Conservation (phyloP, 2,329 filamentous ascomycete species). For the Colletotrichum filicis region DNA sequence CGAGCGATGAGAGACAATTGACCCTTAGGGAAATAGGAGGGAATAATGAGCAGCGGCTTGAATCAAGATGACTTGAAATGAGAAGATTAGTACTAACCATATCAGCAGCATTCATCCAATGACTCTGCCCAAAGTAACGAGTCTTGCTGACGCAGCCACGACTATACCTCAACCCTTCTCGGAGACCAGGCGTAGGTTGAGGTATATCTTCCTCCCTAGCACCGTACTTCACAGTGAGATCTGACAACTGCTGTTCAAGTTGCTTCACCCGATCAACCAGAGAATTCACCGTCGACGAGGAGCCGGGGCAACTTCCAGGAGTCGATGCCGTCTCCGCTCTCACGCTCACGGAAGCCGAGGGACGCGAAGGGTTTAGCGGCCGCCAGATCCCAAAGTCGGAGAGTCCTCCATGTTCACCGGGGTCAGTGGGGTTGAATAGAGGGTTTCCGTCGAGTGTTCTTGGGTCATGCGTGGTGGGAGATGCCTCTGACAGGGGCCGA, state of each 20-base stretch:
- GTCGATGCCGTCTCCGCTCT: slow-evolving; percentile 33
- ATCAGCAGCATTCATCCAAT: slow-evolving; percentile 59
- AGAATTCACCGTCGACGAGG: slow-evolving; percentile 41
- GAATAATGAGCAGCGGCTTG: no score
- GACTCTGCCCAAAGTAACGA: slow-evolving; percentile 59
- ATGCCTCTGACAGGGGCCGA: slow-evolving; percentile 2
- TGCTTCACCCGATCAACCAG: slow-evolving; percentile 52
- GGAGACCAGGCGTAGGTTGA: background rate
- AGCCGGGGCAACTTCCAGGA: slow-evolving; percentile 27
- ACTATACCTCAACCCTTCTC: slow-evolving; percentile 23
- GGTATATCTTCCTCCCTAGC: background rate
- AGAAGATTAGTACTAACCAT: slow-evolving; percentile 46
- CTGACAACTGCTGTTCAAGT: slow-evolving; percentile 54
- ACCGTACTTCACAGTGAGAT: background rate
- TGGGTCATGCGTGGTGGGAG: background rate
- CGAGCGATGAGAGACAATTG: no score
- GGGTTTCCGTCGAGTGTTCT: background rate
- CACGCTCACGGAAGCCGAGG: background rate
- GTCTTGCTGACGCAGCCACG: slow-evolving; percentile 54
- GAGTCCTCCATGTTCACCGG: background rate
- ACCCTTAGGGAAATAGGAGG: no score
- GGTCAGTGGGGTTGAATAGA: background rate
- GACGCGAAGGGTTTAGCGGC: background rate
- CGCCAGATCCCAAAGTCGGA: slow-evolving; percentile 21
- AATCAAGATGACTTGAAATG: no score